phyloP scores from a whole-genome alignment of 225 moss, liverwort and hornwort genomes.

The Marchantia paleacea region DNA sequence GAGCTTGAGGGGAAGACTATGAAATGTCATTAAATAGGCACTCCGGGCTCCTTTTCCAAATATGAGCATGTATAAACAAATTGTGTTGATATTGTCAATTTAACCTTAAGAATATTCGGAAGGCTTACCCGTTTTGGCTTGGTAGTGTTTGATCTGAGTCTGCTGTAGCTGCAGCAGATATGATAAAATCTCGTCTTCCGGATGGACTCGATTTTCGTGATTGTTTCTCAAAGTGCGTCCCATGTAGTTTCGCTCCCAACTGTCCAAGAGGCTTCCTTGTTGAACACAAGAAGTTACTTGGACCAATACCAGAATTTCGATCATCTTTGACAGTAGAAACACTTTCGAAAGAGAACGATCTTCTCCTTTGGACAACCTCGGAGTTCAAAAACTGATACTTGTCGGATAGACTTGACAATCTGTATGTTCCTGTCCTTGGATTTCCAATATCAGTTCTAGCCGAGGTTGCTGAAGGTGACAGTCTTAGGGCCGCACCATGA shows the following conservation, averaged over 20 bases:
- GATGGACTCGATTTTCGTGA: slow-evolving; percentile 32
- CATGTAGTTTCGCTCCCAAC: slow-evolving; percentile 26
- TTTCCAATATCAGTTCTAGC: slow-evolving; percentile 19
- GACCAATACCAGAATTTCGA: slow-evolving; percentile 32
- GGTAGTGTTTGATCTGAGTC: slow-evolving; percentile 53
- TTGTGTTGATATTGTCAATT: not conserved
- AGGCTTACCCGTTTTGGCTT: slow-evolving; percentile 48
- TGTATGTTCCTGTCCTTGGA: slow-evolving; percentile 12
- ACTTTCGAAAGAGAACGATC: slow-evolving; percentile 20
- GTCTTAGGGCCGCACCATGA: slow-evolving; percentile 16
- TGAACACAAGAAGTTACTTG: slow-evolving; percentile 29
- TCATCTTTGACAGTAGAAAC: slow-evolving; percentile 24
- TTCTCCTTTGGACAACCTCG: slow-evolving; percentile 28
- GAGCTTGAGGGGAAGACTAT: no score
- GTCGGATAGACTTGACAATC: slow-evolving; percentile 8
- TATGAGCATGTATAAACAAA: no score
- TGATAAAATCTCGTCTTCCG: slow-evolving; percentile 39
- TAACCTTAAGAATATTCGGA: not conserved
- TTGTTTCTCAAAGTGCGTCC: slow-evolving; percentile 34
- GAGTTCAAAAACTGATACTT: slow-evolving; percentile 9
- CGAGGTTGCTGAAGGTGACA: slow-evolving; percentile 16
- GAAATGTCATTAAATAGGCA: no score
- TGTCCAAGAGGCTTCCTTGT: slow-evolving; percentile 40
- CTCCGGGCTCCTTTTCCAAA: no score
- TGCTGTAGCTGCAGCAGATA: slow-evolving; percentile 44